phyloP scores from a whole-genome alignment of 2,329 filamentous ascomycete species.

The Sporothrix dimorphospora region DNA sequence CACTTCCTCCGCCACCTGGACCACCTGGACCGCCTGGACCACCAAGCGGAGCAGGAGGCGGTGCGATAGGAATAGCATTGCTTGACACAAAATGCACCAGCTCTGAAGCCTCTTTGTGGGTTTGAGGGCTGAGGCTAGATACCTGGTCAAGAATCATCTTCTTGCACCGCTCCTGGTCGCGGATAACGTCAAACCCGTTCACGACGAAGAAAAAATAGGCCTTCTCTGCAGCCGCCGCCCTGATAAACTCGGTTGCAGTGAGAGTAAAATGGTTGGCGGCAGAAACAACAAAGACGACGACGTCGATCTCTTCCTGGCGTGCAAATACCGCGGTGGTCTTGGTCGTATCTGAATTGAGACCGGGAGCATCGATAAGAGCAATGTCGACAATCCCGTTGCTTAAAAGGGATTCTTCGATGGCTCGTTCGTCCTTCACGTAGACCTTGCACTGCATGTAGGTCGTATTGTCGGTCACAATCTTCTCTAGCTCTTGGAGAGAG shows the following conservation, averaged over 20 bases:
- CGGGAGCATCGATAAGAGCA: constrained; percentile 93
- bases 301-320: constrained; percentile 96
- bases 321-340: constrained; percentile 98
- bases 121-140: constrained; percentile 81
- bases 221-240: constrained; percentile 93
- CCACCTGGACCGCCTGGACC: constrained; percentile 58
- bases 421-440: constrained; percentile 87
- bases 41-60: constrained; percentile 59
- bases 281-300: constrained; percentile 97
- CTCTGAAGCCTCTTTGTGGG: constrained; percentile 88
- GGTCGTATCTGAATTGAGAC: constrained; percentile 91
- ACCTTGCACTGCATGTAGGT: constrained; percentile 95
- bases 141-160: constrained; percentile 94
- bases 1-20: constrained; percentile 58
- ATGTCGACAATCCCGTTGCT: constrained; percentile 99
- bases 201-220: constrained; percentile 99
- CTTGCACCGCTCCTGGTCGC: constrained; percentile 87
- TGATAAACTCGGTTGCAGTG: constrained; percentile 97
- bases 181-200: constrained; percentile 93
- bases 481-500: constrained; percentile 74
- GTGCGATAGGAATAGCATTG: constrained; percentile 81
- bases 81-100: constrained; percentile 98
- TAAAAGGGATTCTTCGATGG: constrained; percentile 88
- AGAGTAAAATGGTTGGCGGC: constrained; percentile 97
- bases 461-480: constrained; percentile 85